These are phyloP conservation scores for Sambucus nigra DNA, from an alignment of 129 eudicot genomes.

Conservation along the genomic window DNA sequence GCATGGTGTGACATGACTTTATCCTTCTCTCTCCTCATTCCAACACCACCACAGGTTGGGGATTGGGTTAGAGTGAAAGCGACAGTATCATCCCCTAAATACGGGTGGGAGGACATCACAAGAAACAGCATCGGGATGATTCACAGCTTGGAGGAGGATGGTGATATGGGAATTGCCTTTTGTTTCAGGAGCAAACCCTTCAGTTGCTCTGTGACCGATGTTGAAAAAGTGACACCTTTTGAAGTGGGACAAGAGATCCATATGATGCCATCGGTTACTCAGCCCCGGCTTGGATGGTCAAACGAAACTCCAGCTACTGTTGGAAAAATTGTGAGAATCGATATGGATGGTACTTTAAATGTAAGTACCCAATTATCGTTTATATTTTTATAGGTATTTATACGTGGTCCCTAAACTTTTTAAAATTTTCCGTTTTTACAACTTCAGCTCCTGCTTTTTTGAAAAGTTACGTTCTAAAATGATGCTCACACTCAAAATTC, in stretches of 20 bases:
- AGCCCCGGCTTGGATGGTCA: slow-evolving; percentile 99
- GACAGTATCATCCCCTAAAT: slow-evolving; percentile 90
- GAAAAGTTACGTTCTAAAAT: no score
- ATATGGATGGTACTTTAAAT: slow-evolving; percentile 95
- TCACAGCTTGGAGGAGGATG: slow-evolving; percentile 96
- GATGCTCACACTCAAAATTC: no score
- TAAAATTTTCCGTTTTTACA: no score
- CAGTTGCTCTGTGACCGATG: slow-evolving; percentile 87
- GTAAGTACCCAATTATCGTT: slow-evolving; percentile 35
- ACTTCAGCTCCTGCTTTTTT: no score
- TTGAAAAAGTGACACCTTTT: slow-evolving; percentile 87
- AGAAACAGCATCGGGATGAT: slow-evolving; percentile 85
- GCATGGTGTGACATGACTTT: background rate
- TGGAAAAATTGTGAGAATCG: slow-evolving; percentile 78
- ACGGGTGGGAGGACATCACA: slow-evolving; percentile 94
- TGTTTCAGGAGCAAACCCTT: slow-evolving; percentile 94
- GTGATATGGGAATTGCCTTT: slow-evolving; percentile 93
- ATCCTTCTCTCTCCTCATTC: slow-evolving; percentile 4
- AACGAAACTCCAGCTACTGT: slow-evolving; percentile 86
- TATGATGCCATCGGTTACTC: slow-evolving; percentile 60
- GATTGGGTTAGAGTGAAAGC: slow-evolving; percentile 96
- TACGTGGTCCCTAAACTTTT: no score
- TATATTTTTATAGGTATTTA: background rate
- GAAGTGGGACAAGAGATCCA: slow-evolving; percentile 96
- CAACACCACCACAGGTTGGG: slow-evolving; percentile 64